Conservation (phyloP, 1,139 yeast genomes). For the Saccharomycopsis phalli region DNA sequence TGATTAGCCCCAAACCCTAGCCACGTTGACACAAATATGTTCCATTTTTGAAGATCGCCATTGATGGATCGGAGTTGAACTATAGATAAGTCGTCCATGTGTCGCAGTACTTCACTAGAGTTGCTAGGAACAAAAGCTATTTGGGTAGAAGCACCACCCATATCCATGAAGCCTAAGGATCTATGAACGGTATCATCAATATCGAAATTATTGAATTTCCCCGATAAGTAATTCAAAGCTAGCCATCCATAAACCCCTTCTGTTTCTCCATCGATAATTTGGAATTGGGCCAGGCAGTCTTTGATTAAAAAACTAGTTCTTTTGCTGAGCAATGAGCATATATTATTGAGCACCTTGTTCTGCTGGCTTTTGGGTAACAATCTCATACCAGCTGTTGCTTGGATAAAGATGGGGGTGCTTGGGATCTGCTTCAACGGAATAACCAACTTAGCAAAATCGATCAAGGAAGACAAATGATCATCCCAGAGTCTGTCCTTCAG, state of each 20-base stretch:
- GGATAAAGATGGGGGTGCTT: slow-evolving; percentile 61
- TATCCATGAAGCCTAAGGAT: slow-evolving; percentile 79
- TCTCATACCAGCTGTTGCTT: slow-evolving; percentile 83
- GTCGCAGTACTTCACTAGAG: slow-evolving; percentile 41
- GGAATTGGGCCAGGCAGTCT: slow-evolving; percentile 52
- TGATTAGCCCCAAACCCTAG: slow-evolving; percentile 80
- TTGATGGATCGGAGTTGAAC: slow-evolving; percentile 49
- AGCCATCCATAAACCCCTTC: slow-evolving; percentile 82
- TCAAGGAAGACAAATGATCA: slow-evolving; percentile 46
- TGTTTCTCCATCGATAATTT: slow-evolving; percentile 70
- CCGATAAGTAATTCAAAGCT: slow-evolving; percentile 59
- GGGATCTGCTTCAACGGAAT: slow-evolving; percentile 45
- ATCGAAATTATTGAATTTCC: slow-evolving; percentile 42
- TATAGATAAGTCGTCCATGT: slow-evolving; percentile 53
- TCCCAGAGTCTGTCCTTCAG: slow-evolving; percentile 41
- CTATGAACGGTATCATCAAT: slow-evolving; percentile 30
- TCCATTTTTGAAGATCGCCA: slow-evolving; percentile 58
- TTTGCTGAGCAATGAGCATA: slow-evolving; percentile 41
- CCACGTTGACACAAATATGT: slow-evolving; percentile 75
- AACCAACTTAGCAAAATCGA: slow-evolving; percentile 48
- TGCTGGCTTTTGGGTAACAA: slow-evolving; percentile 42
- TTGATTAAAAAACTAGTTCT: slow-evolving; percentile 44
- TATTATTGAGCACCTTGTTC: slow-evolving; percentile 37
- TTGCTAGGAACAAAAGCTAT: slow-evolving; percentile 67
- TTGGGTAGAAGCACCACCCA: slow-evolving; percentile 88